These are phyloP conservation scores for Coelastrella sp. DNA, from an alignment of 139 green algal species.

Conservation along the genomic window DNA sequence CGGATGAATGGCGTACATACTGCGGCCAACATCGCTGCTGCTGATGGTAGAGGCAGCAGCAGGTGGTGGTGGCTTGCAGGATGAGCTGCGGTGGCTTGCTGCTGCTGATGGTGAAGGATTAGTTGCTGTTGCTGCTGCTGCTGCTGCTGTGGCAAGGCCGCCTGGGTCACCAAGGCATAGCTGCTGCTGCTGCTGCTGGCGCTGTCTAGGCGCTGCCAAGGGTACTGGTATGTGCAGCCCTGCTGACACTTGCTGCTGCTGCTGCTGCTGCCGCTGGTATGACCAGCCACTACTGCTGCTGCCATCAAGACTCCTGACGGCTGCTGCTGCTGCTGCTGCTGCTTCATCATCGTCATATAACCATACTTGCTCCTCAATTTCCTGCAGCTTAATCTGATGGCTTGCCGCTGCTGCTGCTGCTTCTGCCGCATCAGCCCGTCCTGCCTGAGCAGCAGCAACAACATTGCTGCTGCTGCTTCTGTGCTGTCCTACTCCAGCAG, in stretches of 20 bases:
- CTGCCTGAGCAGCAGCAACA: not conserved
- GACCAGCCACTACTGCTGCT: constrained; percentile 11
- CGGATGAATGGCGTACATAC: constrained; percentile 80
- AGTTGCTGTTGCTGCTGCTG: not conserved
- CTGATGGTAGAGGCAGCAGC: not conserved
- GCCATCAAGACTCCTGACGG: not conserved
- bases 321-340: not conserved
- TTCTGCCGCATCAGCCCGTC: not conserved
- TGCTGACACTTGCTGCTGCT: not conserved
- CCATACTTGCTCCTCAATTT: not conserved
- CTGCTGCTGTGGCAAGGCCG: constrained; percentile 4
- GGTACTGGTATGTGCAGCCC: constrained; percentile 6
- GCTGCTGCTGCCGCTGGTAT: not conserved
- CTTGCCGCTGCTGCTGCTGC: not conserved
- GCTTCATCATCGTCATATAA: not conserved
- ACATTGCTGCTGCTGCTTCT: not conserved
- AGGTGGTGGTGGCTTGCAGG: not conserved
- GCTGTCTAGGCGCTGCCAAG: not conserved
- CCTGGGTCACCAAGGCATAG: not conserved
- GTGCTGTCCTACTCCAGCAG: not conserved
- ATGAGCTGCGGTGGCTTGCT: not conserved
- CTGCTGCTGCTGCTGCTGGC: constrained; percentile 9
- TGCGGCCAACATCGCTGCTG: not conserved
- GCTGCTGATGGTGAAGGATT: not conserved
- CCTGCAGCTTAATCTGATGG: not conserved